Evolutionary conservation across 2,329 filamentous ascomycete species (phyloP).

Genomic region (Trichoderma afroharzianum): DNA sequence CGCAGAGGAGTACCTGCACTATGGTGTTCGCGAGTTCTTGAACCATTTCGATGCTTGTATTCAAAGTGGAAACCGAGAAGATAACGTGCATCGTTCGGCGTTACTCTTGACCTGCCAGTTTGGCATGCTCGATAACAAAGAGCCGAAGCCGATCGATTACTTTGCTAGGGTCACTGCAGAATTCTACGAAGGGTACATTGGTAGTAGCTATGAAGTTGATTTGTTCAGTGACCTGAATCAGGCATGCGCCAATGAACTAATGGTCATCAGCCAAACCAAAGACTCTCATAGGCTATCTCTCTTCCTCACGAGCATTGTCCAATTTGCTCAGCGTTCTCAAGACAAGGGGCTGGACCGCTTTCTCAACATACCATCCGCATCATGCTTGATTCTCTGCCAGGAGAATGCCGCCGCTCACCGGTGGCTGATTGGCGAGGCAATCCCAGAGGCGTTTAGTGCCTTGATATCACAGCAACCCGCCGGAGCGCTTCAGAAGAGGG

Average conservation of each 20-base stretch:
- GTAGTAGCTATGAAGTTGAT: background rate
- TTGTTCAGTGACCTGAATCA: background rate
- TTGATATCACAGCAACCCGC: background rate
- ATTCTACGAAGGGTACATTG: slow-evolving; percentile 6
- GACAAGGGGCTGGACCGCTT: slow-evolving; percentile 1
- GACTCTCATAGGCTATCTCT: background rate
- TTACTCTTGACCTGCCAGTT: background rate
- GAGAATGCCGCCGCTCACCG: background rate
- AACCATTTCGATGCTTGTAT: slow-evolving; percentile 1
- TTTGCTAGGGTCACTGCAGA: background rate
- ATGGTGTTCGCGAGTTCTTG: background rate
- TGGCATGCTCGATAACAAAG: background rate
- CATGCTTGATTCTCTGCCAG: background rate
- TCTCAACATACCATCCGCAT: background rate
- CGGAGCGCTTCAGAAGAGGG: background rate
- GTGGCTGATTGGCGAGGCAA: slow-evolving; percentile 3
- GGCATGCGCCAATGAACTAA: background rate
- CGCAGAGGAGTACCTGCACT: slow-evolving; percentile 1
- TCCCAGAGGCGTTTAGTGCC: background rate
- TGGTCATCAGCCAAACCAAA: background rate
- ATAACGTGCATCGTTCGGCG: slow-evolving; percentile 1
- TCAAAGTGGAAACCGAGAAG: background rate
- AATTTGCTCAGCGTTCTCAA: background rate
- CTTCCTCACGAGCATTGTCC: background rate
- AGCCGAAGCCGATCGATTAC: background rate